These are phyloP conservation scores for Blastocystis sp. DNA, from an alignment of 352 stramenopile genomes.

Conservation along the genomic window DNA sequence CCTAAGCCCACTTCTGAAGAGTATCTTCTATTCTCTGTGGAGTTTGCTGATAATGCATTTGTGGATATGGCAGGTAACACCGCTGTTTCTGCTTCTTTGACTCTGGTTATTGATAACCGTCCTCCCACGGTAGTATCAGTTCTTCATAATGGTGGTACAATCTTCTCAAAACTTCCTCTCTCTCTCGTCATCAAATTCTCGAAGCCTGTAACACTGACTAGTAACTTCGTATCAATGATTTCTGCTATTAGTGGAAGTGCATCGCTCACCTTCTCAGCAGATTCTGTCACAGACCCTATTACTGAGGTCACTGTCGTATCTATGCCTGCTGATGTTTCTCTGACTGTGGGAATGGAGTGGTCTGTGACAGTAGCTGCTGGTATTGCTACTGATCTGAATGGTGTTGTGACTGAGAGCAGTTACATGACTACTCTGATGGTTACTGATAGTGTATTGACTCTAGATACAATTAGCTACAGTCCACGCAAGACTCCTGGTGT, in stretches of 20 bases:
- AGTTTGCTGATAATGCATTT: not conserved
- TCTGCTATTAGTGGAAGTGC: not conserved
- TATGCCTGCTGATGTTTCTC: not conserved
- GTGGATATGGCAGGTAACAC: constrained; percentile 47
- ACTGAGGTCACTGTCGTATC: not conserved
- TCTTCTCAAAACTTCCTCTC: constrained; percentile 7
- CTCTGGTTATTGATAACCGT: constrained; percentile 29
- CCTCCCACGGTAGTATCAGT: not conserved
- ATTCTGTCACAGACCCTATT: not conserved
- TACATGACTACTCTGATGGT: not conserved
- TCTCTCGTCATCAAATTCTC: constrained; percentile 33
- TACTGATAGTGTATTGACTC: not conserved
- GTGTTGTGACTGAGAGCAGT: not conserved
- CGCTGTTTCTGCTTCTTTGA: not conserved
- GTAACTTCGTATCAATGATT: not conserved
- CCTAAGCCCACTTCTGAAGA: not conserved
- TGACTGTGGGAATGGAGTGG: not conserved
- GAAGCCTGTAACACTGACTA: not conserved
- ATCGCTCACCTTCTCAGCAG: not conserved
- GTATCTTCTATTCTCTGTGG: not conserved
- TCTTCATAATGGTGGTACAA: not conserved
- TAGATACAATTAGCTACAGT: not conserved
- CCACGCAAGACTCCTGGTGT: not conserved
- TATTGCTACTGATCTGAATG: not conserved
- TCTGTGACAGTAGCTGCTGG: not conserved